These are phyloP conservation scores for Fraxinus paxiana DNA, from an alignment of 305 asterid species.

Conservation along the genomic window DNA sequence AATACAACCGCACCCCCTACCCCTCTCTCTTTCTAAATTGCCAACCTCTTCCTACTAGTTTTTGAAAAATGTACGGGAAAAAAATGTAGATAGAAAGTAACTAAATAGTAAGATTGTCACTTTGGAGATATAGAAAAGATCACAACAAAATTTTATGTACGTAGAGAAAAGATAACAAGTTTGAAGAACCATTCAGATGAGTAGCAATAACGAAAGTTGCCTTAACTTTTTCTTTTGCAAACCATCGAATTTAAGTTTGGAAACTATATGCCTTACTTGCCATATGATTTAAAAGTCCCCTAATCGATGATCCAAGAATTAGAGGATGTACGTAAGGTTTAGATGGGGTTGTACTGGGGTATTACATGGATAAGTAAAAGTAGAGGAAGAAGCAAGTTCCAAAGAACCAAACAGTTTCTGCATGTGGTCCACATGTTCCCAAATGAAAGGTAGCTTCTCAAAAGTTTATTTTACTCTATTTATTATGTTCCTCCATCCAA, in stretches of 20 bases:
- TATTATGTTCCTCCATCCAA: neutral
- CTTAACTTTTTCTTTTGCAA: neutral
- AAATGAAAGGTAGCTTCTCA: neutral
- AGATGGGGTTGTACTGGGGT: neutral
- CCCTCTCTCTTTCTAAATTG: neutral
- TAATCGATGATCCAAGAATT: neutral
- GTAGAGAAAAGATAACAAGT: neutral
- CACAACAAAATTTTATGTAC: neutral
- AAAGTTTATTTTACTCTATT: neutral
- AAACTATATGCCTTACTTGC: neutral
- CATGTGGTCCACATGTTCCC: neutral
- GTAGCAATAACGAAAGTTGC: neutral
- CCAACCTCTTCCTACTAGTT: neutral
- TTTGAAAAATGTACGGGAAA: neutral
- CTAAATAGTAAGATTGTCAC: neutral
- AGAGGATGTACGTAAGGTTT: neutral
- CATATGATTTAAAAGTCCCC: neutral
- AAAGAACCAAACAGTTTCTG: neutral
- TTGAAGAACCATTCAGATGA: neutral
- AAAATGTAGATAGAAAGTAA: neutral
- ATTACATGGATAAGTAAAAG: neutral
- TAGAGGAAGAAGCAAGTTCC: neutral
- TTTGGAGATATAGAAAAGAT: neutral
- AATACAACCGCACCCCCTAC: neutral
- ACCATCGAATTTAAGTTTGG: neutral